These are phyloP conservation scores for Pilobolus umbonatus DNA, from an alignment of 192 early-diverging fungal species.

Conservation along the genomic window DNA sequence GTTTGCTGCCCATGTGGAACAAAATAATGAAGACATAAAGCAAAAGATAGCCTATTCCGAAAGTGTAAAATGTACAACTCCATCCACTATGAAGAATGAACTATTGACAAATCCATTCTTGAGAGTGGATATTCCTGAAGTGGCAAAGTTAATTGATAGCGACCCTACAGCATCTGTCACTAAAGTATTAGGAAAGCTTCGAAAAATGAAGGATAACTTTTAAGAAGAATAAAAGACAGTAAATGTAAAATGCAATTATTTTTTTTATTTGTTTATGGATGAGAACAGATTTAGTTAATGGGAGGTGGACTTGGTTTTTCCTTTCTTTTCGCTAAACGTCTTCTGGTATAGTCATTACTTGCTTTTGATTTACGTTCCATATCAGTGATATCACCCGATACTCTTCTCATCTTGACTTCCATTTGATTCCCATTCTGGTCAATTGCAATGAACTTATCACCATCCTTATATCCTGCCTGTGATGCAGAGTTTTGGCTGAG, in stretches of 20 bases:
- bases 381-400: background rate
- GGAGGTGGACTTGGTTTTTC: background rate
- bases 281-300: background rate
- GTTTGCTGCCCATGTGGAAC: conserved; percentile 30
- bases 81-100: conserved; percentile 29
- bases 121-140: conserved; percentile 8
- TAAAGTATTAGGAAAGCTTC: conserved; percentile 25
- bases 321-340: conserved; percentile 10
- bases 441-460: conserved; percentile 28
- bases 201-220: conserved; percentile 32
- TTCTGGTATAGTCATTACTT: conserved; percentile 7
- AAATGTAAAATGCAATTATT: background rate
- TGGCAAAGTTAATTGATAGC: conserved; percentile 1
- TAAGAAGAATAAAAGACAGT: conserved; percentile 9
- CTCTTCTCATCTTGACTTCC: conserved; percentile 30
- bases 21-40: conserved; percentile 24
- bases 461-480: conserved; percentile 24
- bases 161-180: conserved; percentile 2
- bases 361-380: background rate
- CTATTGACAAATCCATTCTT: conserved; percentile 33
- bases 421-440: conserved; percentile 29
- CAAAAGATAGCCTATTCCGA: conserved; percentile 24
- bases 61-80: conserved; percentile 40
- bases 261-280: too few relatives aligned
- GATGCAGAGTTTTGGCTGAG: background rate